phyloP scores from a whole-genome alignment of 1,284 basidiomycete genomes.

The Apiotrichum laibachii region DNA sequence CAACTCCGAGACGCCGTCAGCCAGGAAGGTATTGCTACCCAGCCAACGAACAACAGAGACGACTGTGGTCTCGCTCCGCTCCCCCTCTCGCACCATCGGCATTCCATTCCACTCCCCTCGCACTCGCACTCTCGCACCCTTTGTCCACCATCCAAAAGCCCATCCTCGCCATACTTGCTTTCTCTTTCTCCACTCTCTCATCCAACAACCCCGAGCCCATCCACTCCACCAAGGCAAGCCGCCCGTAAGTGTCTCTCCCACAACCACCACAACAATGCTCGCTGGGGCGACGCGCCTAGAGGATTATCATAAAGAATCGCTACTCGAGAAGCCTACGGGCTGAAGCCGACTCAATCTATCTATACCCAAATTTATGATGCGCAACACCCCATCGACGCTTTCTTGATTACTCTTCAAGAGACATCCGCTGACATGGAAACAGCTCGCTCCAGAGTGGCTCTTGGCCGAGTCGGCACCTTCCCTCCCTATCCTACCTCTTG shows the following conservation, averaged over 20 bases:
- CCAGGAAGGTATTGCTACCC: too few relatives aligned
- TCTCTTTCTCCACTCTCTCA: constrained; percentile 1
- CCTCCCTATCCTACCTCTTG: background rate
- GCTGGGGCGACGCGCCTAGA: constrained; percentile 13
- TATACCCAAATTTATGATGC: constrained; percentile 48
- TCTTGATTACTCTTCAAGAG: too few relatives aligned
- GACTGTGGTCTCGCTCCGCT: background rate
- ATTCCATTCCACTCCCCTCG: background rate
- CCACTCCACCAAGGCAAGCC: background rate
- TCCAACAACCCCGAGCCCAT: background rate
- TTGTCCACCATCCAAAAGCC: background rate
- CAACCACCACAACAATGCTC: constrained; percentile 1
- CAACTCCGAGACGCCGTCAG: too few relatives aligned
- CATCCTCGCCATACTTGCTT: background rate
- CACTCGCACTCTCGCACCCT: background rate
- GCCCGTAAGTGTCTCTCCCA: background rate
- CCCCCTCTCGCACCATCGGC: background rate
- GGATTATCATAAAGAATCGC: constrained; percentile 51
- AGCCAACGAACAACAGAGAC: too few relatives aligned
- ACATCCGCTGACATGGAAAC: background rate
- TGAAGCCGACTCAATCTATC: constrained; percentile 47
- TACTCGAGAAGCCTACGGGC: constrained; percentile 46
- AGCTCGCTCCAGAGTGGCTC: constrained; percentile 1
- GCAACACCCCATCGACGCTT: constrained; percentile 1
- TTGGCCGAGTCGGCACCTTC: background rate